Conservation (phyloP, 2,329 filamentous ascomycete genomes). For the Colletotrichum sansevieriae region DNA sequence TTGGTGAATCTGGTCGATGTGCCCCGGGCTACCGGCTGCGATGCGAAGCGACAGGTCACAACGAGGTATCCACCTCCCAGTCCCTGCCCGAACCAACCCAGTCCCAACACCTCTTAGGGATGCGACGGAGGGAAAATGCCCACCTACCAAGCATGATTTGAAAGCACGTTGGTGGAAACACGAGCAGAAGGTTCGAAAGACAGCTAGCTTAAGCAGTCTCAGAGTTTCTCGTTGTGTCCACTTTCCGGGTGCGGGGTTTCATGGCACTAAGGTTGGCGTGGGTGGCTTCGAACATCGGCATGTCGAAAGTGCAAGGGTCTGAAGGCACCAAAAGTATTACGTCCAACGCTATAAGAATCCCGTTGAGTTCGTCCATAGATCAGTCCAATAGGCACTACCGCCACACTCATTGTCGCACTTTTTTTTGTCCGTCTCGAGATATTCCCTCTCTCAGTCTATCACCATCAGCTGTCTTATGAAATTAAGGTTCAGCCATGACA, state of each 20-base stretch:
- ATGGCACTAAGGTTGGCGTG: conserved; percentile 22
- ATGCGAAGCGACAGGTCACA: conserved; percentile 13
- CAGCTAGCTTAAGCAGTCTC: conserved; percentile 8
- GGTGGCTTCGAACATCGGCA: conserved; percentile 33
- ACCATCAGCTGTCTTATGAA: background rate
- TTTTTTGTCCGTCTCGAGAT: background rate
- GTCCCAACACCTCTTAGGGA: background rate
- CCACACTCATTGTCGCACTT: background rate
- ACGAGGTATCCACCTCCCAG: conserved; percentile 11
- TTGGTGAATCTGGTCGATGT: conserved; percentile 5
- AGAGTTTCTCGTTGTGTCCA: conserved; percentile 30
- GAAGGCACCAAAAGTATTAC: conserved; percentile 8
- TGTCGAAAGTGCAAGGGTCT: conserved; percentile 31
- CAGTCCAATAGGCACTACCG: too few species aligned
- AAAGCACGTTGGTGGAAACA: conserved; percentile 17
- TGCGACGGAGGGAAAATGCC: conserved; percentile 1
- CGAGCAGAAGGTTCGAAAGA: conserved; percentile 5
- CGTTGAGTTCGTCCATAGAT: background rate
- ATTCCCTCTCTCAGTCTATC: background rate
- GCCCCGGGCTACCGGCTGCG: conserved; percentile 9
- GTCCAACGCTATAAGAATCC: conserved; percentile 23
- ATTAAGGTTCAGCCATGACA: conserved; percentile 26
- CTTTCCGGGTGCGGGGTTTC: conserved; percentile 39
- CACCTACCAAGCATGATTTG: conserved; percentile 12
- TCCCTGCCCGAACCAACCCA: conserved; percentile 13